Evolutionary conservation across 2,329 filamentous ascomycete species (phyloP), one percentile per base, ranked within the genome.

Genomic region (Nemania serpens): DNA sequence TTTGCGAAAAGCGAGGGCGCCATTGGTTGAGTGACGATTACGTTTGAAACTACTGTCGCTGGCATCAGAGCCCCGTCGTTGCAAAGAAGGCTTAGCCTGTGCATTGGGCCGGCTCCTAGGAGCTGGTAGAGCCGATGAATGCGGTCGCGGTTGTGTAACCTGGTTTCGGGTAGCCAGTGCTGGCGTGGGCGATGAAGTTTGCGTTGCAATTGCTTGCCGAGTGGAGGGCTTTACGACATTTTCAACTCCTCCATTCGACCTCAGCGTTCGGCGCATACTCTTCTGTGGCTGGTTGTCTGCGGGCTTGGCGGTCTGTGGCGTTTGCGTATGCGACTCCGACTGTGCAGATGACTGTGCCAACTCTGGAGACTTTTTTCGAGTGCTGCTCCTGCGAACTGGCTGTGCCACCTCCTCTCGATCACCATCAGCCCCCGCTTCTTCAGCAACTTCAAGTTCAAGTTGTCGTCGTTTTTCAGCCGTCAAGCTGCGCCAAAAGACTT

Each of bases 21-120:
- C 75, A 42, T 76, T 75, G 5, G 74, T 72, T 53, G 77, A 72
- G 39, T 82, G 77, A 62, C 84, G 83, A 45, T 79, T 76, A 29
- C 91, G 88, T 70, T 85, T 89, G 78, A 97, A 97, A 73, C 91
- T 96, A 76, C 91, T 96, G 46, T 91, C 88, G 69, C 89, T 91
- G 29, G 84, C 88, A 66, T 87, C 86, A 0, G 88, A 90, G 17
- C 78, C 80, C 10, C 79, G 82, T 1, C 88, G 82, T 59, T 78
- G 77, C 9, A 86, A 74, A 5, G 70, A 67, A 12, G 79, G 69
- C 45, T 65, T 64, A 12, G 41, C 34, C 20, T 59, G 56, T 13
- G 47, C 63, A 10, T 58, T 56, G 18, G 58, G 13, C n/a, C 59
- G 55, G 36, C 48, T 66, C 33, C 25, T 51, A 15, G 66, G 33